Base-by-base conservation (phyloP, 345 rosid genomes). In the Nephelium lappaceum region DNA sequence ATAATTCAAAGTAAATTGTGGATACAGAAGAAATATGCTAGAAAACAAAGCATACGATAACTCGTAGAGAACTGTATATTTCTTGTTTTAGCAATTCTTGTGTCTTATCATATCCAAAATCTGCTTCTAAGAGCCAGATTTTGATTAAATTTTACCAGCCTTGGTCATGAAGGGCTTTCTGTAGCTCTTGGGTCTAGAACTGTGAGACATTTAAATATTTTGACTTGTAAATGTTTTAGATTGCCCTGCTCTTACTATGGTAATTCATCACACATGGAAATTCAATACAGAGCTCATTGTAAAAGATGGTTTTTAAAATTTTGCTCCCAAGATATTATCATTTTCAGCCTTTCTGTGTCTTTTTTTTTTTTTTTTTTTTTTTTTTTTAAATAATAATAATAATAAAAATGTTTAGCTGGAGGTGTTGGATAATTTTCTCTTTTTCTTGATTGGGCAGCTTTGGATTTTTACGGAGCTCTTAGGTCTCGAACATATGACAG, bases 391-490 rank as follows among this genome's bases (percentile, higher is more conserved):
- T 2, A 31, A 2, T n/a, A n/a, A n/a, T n/a, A n/a, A n/a, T n/a
- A n/a, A n/a, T n/a, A n/a, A n/a, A 1, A 31, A 31, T 31, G 36
- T 31, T 1, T 31, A 4, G 36, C 36, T 31, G 36, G 36, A 31
- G 3, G 36, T 31, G 36, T 45, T 45, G 6, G 51, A 23, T 47
- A 36, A 2, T 60, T 62, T 79, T 63, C 58, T 73, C 7, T 51
- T 67, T 78, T 36, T 65, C 60, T 4, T 81, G 63, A 27, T 67
- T 77, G 64, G 60, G 71, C 89, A 95, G 98, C 98, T 72, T 88
- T 95, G 85, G 99, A 95, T 83, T 95, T 93, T 82, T 95, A 93
- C 79, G 97, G 99, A 83, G 98, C 97, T 78, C 86, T 93, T 43
- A 89, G 99, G 83, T 95, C 98, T 16, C 89, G 96, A 71, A 95